phyloP scores from a whole-genome alignment of 23 red algal species.

The Gracilariopsis chorda region DNA sequence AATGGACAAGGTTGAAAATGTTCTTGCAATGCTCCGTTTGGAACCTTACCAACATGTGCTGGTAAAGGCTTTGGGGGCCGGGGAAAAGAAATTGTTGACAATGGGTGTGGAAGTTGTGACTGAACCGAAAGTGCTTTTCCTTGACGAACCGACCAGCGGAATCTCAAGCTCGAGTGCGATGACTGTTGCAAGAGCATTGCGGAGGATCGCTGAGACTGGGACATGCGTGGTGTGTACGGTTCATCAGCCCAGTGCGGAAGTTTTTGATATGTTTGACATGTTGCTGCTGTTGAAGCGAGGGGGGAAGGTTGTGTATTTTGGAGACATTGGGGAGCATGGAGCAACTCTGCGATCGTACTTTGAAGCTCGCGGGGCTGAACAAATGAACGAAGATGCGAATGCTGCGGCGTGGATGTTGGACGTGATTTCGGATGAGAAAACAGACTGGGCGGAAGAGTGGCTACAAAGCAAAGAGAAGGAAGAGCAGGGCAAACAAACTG shows the following conservation, averaged over 20 bases:
- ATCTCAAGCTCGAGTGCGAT: conserved; percentile 70
- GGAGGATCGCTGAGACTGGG: conserved; percentile 79
- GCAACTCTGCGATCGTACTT: conserved; percentile 61
- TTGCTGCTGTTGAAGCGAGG: conserved; percentile 71
- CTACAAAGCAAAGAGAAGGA: conserved; percentile 32
- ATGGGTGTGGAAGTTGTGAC: conserved; percentile 86
- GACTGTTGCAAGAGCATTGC: conserved; percentile 57
- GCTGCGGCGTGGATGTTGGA: conserved; percentile 75
- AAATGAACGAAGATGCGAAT: conserved; percentile 28
- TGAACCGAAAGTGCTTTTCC: conserved; percentile 74
- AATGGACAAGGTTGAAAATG: conserved; percentile 25
- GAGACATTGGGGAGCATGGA: conserved; percentile 53
- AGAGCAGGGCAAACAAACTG: conserved; percentile 10
- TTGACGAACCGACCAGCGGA: conserved; percentile 90
- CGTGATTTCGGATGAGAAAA: conserved; percentile 79
- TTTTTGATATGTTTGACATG: conserved; percentile 88
- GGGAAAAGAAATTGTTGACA: conserved; percentile 73
- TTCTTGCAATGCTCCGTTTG: conserved; percentile 71
- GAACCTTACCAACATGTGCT: conserved; percentile 37
- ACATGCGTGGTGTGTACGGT: conserved; percentile 80
- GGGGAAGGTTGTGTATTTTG: conserved; percentile 88
- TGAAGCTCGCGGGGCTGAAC: conserved; percentile 34
- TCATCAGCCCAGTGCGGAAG: conserved; percentile 77
- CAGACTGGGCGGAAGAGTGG: conserved; percentile 63
- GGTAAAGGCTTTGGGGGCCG: conserved; percentile 45